Evolutionary conservation across 495 filamentous ascomycete species (phyloP), one percentile per base, ranked within the genome.

Genomic region (Aspergillus biplanus): DNA sequence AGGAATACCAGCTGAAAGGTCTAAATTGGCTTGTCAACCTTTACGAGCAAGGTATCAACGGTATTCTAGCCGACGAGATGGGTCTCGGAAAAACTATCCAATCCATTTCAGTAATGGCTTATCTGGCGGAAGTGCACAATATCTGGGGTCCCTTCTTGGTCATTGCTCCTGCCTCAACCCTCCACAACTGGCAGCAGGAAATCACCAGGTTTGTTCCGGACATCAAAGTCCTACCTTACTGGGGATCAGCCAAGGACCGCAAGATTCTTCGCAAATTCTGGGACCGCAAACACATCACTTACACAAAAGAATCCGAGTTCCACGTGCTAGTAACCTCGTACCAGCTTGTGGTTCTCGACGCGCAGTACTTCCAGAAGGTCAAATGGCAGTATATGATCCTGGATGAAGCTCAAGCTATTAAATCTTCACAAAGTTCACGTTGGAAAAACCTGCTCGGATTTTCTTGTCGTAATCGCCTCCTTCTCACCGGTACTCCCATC

Each of bases 321-420:
- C 95, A 99, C 71, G 92, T 99, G 62, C 83, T 98, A 37, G 89
- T 99, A 44, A 98, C 95, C 7, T 98, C 95, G 0, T 99, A 99
- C 74, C 95, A 99, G 70, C 85, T 99, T 3, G 96, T 98, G 47
- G 95, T 99, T 34, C 89, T 92, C 33, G 95, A 99, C 72, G 90
- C 96, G 7, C 87, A 92, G 53, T 98, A 98, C 75, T 97, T 99
- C 80, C 93, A 97, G 75, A 97, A 97, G 79, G 92, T 99, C 77
- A 91, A 90, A 65, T 99, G 95, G 95, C 95, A 99, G 78, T 99
- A 98, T 77, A 99, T 99, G 95, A 96, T 99, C 70, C 85, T 99
- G 37, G 95, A 99, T 69, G 95, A 99, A 75, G 95, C 95, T 18
- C 95, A 99, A 72, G 95, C 95, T 54, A 99, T 99, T 86, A 99